These are phyloP conservation scores for Oryza rufipogon DNA, from an alignment of 176 grass and related monocot genomes.

Conservation along the genomic window DNA sequence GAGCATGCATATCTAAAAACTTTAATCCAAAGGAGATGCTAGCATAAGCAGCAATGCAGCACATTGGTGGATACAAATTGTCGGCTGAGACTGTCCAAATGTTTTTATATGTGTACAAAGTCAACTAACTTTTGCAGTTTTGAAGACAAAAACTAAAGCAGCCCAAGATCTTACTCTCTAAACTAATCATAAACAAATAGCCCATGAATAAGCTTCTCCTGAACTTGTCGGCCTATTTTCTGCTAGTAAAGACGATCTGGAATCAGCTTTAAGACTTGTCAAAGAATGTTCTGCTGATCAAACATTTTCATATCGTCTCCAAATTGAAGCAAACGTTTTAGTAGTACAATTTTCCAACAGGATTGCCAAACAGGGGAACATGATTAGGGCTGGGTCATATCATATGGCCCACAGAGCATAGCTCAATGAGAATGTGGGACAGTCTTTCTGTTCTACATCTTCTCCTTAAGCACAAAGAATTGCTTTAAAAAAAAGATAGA, in stretches of 20 bases:
- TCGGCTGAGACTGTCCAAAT: slow-evolving; percentile 5
- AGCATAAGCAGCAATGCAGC: neutral
- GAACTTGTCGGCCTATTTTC: slow-evolving; percentile 38
- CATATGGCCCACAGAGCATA: neutral
- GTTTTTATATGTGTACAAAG: slow-evolving; percentile 22
- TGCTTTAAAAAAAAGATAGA: neutral
- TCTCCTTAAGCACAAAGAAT: slow-evolving; percentile 20
- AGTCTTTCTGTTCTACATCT: neutral
- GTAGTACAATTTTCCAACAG: slow-evolving; percentile 20
- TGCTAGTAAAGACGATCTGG: slow-evolving; percentile 25
- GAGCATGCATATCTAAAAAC: neutral
- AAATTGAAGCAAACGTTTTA: neutral
- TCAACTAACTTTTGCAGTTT: slow-evolving; percentile 44
- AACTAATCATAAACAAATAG: slow-evolving; percentile 29
- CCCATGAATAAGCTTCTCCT: slow-evolving; percentile 45
- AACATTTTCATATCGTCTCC: slow-evolving; percentile 25
- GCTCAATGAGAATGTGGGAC: neutral
- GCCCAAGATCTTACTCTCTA: slow-evolving; percentile 22
- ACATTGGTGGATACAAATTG: neutral
- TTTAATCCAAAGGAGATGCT: neutral
- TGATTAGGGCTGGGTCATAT: neutral
- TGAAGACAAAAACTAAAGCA: slow-evolving; percentile 27
- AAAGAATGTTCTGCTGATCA: slow-evolving; percentile 15
- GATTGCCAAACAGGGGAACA: neutral
- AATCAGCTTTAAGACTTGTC: slow-evolving; percentile 15